Evolutionary conservation across 768 basidiomycete genomes (phyloP).

Genomic region (Pisolithus sp.): DNA sequence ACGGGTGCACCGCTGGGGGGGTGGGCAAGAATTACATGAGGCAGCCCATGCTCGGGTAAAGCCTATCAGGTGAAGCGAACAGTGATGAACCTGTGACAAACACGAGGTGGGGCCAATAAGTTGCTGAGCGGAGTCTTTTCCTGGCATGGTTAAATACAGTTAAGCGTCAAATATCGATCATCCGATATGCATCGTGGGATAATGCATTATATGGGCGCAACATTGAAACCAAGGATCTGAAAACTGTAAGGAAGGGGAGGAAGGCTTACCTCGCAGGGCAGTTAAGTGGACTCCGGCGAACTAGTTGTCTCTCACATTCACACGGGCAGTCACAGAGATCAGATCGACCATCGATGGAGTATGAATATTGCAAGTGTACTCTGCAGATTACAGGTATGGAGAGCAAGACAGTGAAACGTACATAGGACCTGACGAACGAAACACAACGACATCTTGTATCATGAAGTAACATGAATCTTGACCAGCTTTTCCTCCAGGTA

Average conservation of each 20-base stretch:
- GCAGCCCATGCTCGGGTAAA: neutral
- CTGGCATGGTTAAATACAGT: too few relatives aligned
- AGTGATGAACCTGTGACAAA: neutral
- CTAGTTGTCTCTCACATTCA: too few relatives aligned
- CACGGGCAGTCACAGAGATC: neutral
- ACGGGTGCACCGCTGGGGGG: neutral
- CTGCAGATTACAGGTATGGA: neutral
- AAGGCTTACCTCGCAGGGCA: too few relatives aligned
- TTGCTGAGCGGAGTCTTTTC: too few relatives aligned
- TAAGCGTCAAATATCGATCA: too few relatives aligned
- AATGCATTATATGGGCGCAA: too few relatives aligned
- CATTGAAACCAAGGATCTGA: too few relatives aligned
- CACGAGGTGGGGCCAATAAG: neutral
- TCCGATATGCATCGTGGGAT: too few relatives aligned
- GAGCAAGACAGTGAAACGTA: too few relatives aligned
- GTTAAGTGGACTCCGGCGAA: too few relatives aligned
- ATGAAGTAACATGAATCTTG: conserved; percentile 16
- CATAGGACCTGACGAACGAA: neutral
- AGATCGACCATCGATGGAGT: neutral
- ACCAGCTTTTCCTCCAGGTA: conserved; percentile 21
- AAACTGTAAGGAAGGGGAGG: too few relatives aligned
- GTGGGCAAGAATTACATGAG: neutral
- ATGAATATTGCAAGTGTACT: neutral
- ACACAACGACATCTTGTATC: conserved; percentile 1
- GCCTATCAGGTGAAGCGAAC: neutral